Base-by-base conservation (phyloP, 345 rosid species). In the Moringa oleifera region DNA sequence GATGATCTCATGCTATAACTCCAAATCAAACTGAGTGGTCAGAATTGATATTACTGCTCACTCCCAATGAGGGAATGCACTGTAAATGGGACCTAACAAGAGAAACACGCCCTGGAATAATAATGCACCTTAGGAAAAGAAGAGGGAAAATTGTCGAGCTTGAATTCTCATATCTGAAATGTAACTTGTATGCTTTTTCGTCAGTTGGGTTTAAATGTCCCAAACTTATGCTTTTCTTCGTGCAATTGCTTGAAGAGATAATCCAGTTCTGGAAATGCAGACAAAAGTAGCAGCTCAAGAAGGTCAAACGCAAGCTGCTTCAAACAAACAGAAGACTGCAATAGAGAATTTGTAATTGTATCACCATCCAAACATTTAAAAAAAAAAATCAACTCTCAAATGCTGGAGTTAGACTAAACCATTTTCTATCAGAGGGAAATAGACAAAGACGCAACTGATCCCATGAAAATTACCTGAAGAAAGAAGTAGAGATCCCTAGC, bases 401-500 rank as follows among this genome's bases (percentile, higher is more conserved):
- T 18, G 46, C 13, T 5, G 7, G 28, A 57, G 6, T n/a, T 1
- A n/a, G 16, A 57, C 3, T 21, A 19, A 51, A 4, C n/a, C 51
- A 7, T 51, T 51, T 51, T 11, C 20, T 51, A 51, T 18, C 19
- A 51, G 53, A 5, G 20, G 3, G 6, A 2, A 50, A 18, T 20
- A 20, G 23, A 52, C 4, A 24, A 31, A 4, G 31, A 15, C 24
- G n/a, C 18, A 15, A 4, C 16, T 10, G 18, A 51, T 13, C n/a
- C 24, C 51, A 55, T 54, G 17, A 49, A 45, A 50, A 74, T 66
- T 82, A 89, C 99, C 96, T 95, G 97, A 69, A 95, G 82, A 73
- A 95, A 89, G 79, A 85, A 87, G 77, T 95, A 95, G 58, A 95
- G 85, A 70, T 95, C 99, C 77, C 81, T 87, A 0, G 89, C 94